Evolutionary conservation across 768 basidiomycete genomes (phyloP).

Genomic region (Rhodotorula kratochvilovae): DNA sequence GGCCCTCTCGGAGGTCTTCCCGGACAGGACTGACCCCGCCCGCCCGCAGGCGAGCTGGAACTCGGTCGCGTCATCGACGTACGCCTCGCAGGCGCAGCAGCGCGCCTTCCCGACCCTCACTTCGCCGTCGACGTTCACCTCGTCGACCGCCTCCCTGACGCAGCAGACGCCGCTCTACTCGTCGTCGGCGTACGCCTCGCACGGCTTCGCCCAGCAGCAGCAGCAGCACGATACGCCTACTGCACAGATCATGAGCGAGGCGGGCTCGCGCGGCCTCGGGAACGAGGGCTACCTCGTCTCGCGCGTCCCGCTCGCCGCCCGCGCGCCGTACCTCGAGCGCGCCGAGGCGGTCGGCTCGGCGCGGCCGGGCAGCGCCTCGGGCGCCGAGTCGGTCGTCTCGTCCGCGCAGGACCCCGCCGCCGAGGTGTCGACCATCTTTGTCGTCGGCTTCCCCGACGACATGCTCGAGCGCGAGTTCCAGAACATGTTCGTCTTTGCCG

Average conservation of each 20-base stretch:
- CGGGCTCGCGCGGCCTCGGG: background rate
- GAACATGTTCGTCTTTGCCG: conserved; percentile 96
- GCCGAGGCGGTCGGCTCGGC: no score
- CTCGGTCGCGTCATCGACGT: background rate
- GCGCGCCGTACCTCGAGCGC: background rate
- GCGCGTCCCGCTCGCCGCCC: background rate
- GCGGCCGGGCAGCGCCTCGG: background rate
- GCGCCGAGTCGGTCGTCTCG: background rate
- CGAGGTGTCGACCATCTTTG: conserved; percentile 56
- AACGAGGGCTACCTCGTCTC: background rate
- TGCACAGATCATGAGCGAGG: conserved; percentile 3
- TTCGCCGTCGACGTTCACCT: background rate
- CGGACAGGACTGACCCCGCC: background rate
- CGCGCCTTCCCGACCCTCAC: background rate
- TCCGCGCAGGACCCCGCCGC: background rate
- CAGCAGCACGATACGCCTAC: background rate
- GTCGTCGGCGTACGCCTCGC: background rate
- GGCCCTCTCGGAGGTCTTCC: no score
- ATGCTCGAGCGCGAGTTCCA: conserved; percentile 99
- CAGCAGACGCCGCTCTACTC: background rate
- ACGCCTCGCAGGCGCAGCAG: background rate
- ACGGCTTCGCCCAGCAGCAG: background rate
- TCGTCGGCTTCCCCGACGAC: conserved; percentile 98
- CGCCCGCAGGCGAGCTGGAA: conserved; percentile 22
- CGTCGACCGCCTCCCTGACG: no score